Evolutionary conservation across 148 eudicot species (phyloP), one percentile per base, ranked within the genome.

Genomic region (Gaultheria prostrata): DNA sequence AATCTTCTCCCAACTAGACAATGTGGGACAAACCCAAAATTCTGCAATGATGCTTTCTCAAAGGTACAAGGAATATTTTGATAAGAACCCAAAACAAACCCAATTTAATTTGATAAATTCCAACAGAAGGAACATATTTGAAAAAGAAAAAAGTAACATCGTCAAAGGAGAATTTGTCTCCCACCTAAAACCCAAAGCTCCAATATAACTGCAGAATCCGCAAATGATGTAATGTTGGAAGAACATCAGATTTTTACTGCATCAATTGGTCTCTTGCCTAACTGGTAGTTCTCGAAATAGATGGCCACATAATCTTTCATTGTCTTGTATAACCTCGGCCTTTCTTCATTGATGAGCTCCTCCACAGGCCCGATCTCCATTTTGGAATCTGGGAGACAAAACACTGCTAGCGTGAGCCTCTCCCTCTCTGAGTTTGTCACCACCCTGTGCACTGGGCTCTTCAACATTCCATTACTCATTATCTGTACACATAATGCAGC

Each of bases 371-470:
- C 86, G 33, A 92, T 87, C 14, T 89, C 91, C 28, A 49, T 80
- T 17, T 78, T 82, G 2, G 80, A 24, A 21, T 87, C 87, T 3
- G 95, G 91, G 1, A 46, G 1, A 59, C 87, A 87, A 70, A 92
- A 89, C 71, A 89, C 83, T 46, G 90, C 93, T 26, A 92, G 56
- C 10, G 91, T 81, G 15, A 53, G 65, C 85, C 89, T 91, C 61
- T 84, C 89, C 30, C 65, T 84, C 69, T 83, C 82, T 5, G 91
- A 80, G 86, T 87, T 86, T 67, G 87, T 86, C 69, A 91, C 82
- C 59, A 87, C 95, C 49, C 89, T 90, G 81, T 91, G 92, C 70
- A 89, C 63, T 9, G 91, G 90, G 84, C 91, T 91, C 88, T 91
- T 91, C 82, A 87, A 85, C 49, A 83, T 80, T 43, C 92, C 91